These are phyloP conservation scores for Saccharomyces paradoxus DNA, from an alignment of 805 yeast genomes.

Conservation along the genomic window DNA sequence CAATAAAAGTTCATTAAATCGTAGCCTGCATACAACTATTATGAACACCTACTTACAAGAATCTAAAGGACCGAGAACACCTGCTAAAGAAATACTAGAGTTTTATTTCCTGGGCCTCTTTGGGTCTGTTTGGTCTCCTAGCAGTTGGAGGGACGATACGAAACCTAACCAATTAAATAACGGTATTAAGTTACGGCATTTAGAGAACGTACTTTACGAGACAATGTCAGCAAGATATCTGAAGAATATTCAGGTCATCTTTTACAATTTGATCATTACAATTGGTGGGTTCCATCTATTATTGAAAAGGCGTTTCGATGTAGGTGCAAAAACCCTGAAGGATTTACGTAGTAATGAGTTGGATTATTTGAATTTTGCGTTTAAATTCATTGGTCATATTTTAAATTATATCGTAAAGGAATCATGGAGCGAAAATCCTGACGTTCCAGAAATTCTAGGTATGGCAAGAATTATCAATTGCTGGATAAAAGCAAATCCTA, in stretches of 20 bases:
- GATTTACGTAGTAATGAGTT: conserved; percentile 7
- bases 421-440: conserved; percentile 3
- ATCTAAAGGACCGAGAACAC: conserved; percentile 16
- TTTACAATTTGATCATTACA: conserved; percentile 16
- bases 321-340: conserved; percentile 5
- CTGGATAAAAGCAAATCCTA: conserved; percentile 49
- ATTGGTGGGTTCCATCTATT: conserved; percentile 27
- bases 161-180: conserved; percentile 4
- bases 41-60: conserved; percentile 18
- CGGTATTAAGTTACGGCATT: conserved; percentile 12
- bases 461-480: conserved; percentile 43
- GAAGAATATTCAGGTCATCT: conserved; percentile 21
- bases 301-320: conserved; percentile 2
- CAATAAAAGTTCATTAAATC: conserved; percentile 27
- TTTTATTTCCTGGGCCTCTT: conserved; percentile 25
- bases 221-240: conserved; percentile 21
- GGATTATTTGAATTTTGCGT: conserved; percentile 33
- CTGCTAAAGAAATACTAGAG: conserved; percentile 28
- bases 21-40: conserved; percentile 18
- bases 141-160: conserved; percentile 15
- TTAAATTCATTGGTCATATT: conserved; percentile 34
- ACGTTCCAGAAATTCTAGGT: conserved; percentile 22
- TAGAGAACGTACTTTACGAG: conserved; percentile 15
- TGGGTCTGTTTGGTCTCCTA: conserved; percentile 20
- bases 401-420: conserved; percentile 7